phyloP scores from a whole-genome alignment of 2,329 filamentous ascomycete genomes.

The Curvularia sp. region DNA sequence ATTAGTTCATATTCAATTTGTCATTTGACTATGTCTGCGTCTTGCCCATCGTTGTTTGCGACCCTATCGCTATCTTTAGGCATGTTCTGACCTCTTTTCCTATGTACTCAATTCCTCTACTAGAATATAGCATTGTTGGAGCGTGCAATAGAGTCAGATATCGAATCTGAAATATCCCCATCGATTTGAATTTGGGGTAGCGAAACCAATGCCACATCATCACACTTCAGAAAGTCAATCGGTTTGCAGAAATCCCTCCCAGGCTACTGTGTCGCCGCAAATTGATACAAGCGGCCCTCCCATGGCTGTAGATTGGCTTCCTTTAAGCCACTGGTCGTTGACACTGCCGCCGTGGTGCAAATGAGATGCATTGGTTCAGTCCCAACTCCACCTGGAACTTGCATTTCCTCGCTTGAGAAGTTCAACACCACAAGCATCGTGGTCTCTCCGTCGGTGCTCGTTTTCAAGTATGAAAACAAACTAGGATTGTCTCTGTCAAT shows the following conservation, averaged over 20 bases:
- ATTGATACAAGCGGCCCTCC: conserved; percentile 3
- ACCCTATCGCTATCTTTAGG: no score
- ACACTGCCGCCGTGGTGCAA: background rate
- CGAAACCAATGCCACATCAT: background rate
- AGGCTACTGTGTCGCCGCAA: background rate
- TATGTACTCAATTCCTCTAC: no score
- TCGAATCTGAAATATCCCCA: no score
- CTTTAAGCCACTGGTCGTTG: background rate
- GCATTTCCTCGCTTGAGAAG: conserved; percentile 40
- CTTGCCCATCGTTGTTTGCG: no score
- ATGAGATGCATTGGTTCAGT: background rate
- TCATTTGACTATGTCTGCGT: background rate
- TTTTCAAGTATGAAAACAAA: conserved; percentile 60
- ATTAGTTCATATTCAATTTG: background rate
- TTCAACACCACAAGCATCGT: conserved; percentile 48
- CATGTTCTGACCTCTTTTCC: no score
- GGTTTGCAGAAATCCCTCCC: background rate
- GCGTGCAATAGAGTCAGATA: no score
- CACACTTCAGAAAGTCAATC: background rate
- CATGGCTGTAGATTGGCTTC: background rate
- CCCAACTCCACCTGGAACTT: background rate
- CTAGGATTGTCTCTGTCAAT: conserved; percentile 61
- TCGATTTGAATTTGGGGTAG: background rate
- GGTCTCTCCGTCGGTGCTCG: conserved; percentile 37
- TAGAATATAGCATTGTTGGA: no score